phyloP scores from a whole-genome alignment of 2,329 filamentous ascomycete genomes.

The Fusarium tupiense region DNA sequence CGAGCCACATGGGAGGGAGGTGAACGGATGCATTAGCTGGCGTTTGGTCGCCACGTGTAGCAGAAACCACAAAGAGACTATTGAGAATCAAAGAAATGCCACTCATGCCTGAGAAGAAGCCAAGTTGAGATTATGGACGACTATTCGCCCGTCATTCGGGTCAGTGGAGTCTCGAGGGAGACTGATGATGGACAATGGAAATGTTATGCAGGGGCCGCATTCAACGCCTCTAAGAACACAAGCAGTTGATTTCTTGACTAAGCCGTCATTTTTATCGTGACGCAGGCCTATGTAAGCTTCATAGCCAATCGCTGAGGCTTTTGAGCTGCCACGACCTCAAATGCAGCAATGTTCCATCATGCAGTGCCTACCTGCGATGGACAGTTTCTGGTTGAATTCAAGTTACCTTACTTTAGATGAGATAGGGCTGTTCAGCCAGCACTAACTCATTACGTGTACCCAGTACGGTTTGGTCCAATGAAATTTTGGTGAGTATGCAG shows the following conservation, averaged over 20 bases:
- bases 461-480: neutral
- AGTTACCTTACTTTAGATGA: neutral
- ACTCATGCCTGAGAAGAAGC: constrained; percentile 18
- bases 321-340: constrained; percentile 5
- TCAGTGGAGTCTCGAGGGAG: constrained; percentile 5
- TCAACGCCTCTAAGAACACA: neutral
- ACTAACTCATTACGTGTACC: constrained; percentile 16
- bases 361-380: neutral
- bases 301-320: neutral
- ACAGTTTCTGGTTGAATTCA: neutral
- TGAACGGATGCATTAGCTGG: constrained; percentile 36
- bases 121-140: neutral
- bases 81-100: constrained; percentile 44
- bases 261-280: neutral
- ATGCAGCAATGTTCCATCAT: neutral
- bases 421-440: constrained; percentile 1
- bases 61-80: constrained; percentile 42
- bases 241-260: neutral
- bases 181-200: neutral
- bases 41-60: constrained; percentile 42
- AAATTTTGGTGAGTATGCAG: neutral
- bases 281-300: neutral
- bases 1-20: constrained; percentile 33
- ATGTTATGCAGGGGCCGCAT: neutral
- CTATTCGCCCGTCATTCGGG: neutral